Evolutionary conservation across 306 rosid genomes (phyloP), one percentile per base, ranked within the genome.

Genomic region (Acacia confusa): DNA sequence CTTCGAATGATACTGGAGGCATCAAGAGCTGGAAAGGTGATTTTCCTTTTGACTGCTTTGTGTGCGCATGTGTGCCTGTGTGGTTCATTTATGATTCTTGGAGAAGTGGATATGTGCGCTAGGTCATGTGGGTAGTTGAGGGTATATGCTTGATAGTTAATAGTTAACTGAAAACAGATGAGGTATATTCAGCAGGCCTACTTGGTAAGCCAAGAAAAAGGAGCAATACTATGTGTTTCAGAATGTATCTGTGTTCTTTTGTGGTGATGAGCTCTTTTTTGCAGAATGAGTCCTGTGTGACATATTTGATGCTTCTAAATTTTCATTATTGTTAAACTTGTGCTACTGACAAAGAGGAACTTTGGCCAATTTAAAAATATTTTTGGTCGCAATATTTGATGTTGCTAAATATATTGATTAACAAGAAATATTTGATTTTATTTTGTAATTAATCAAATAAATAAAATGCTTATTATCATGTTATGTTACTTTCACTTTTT

Each of bases 1-100:
- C 95, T 93, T 84, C 92, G 86, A 81, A 87, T 95, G 92, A 72
- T 92, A 86, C 47, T 93, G 83, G 88, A 85, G 53, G 97, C 97
- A 85, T 88, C 89, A 15, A 85, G 89, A 84, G 93, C 92, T 45
- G 95, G 95, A 85, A 91, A 86, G 99, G 99, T 95, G 78, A 63
- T 44, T 75, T 61, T 82, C 32, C 72, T 52, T n/a, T 44, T 52
- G 13, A 43, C 32, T 22, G 0, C 60, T 50, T 64, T 79, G 27
- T 28, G n/a, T 14, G 17, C 19, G 19, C 10, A 11, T 79, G 60
- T 15, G 60, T 43, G 72, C 19, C 1, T 61, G 47, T 34, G 48
- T 70, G 74, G 68, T 82, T 66, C 30, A 79, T 64, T 67, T n/a
- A 8, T 76, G 36, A 32, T 70, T 27, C 30, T 47, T 43, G 52